Evolutionary conservation across 495 filamentous ascomycete species (phyloP).

Genomic region (Neurospora sp.): DNA sequence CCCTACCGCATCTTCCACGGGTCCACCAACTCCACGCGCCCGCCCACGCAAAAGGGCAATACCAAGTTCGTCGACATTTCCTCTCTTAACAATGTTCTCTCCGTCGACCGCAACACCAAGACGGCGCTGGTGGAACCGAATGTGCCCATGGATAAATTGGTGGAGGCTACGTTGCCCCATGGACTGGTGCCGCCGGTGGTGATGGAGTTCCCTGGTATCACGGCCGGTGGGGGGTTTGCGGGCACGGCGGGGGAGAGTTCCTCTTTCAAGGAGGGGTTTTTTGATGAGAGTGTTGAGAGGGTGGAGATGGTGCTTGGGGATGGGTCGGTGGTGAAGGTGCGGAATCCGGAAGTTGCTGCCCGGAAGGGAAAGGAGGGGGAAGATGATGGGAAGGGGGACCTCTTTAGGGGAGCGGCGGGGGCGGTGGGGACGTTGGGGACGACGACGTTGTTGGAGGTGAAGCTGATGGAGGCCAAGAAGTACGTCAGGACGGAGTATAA

Average conservation of each 20-base stretch:
- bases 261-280: conserved; percentile 53
- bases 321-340: too few species aligned
- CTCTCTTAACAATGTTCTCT: conserved; percentile 24
- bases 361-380: too few species aligned
- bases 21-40: conserved; percentile 63
- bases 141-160: conserved; percentile 54
- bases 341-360: too few species aligned
- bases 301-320: conserved; percentile 55
- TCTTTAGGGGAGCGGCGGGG: too few species aligned
- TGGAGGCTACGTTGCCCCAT: conserved; percentile 40
- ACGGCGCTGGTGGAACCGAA: conserved; percentile 52
- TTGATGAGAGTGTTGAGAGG: conserved; percentile 42
- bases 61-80: conserved; percentile 32
- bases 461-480: too few species aligned
- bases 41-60: conserved; percentile 31
- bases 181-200: conserved; percentile 47
- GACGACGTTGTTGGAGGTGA: too few species aligned
- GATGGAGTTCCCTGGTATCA: conserved; percentile 57
- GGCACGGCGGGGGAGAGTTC: conserved; percentile 51
- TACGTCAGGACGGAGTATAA: too few species aligned
- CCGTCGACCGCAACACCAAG: conserved; percentile 27
- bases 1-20: conserved; percentile 72
- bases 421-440: too few species aligned
- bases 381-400: too few species aligned
- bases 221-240: conserved; percentile 51